These are phyloP conservation scores for Coemansia sp. DNA, from an alignment of 192 early-diverging fungal species.

Conservation along the genomic window DNA sequence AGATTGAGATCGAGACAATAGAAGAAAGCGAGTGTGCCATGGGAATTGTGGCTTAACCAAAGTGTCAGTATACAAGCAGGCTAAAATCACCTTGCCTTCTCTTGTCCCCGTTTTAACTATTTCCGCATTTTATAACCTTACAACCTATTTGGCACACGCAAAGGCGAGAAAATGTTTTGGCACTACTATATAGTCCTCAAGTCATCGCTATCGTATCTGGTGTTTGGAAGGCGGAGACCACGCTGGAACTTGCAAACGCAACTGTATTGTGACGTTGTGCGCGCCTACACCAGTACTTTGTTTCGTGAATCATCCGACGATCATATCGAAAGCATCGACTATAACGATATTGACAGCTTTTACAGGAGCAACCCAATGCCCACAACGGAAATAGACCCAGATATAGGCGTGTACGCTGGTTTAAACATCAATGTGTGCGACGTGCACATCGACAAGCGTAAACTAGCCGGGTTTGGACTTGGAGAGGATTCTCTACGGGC, in stretches of 20 bases:
- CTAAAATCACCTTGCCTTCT: background rate
- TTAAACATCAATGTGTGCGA: background rate
- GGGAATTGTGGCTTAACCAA: too few relatives aligned
- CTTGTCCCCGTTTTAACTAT: background rate
- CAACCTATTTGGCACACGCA: background rate
- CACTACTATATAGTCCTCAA: slow-evolving; percentile 1
- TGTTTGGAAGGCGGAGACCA: slow-evolving; percentile 20
- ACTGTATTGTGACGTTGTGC: slow-evolving; percentile 16
- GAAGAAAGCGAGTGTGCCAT: too few relatives aligned
- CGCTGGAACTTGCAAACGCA: slow-evolving; percentile 31
- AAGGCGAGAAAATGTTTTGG: background rate
- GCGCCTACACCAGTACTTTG: background rate
- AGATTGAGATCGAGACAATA: too few relatives aligned
- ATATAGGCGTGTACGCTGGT: background rate
- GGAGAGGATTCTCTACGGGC: slow-evolving; percentile 11
- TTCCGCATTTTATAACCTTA: background rate
- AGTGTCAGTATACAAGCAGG: too few relatives aligned
- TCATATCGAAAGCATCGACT: slow-evolving; percentile 14
- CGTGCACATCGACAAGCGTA: slow-evolving; percentile 4
- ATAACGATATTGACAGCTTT: background rate
- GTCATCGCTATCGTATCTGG: background rate
- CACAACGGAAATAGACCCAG: background rate
- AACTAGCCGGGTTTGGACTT: slow-evolving; percentile 18
- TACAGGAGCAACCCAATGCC: slow-evolving; percentile 12
- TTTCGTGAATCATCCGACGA: slow-evolving; percentile 20